Evolutionary conservation across 2,329 filamentous ascomycete species (phyloP).

Genomic region (Calonectria pauciramosa): DNA sequence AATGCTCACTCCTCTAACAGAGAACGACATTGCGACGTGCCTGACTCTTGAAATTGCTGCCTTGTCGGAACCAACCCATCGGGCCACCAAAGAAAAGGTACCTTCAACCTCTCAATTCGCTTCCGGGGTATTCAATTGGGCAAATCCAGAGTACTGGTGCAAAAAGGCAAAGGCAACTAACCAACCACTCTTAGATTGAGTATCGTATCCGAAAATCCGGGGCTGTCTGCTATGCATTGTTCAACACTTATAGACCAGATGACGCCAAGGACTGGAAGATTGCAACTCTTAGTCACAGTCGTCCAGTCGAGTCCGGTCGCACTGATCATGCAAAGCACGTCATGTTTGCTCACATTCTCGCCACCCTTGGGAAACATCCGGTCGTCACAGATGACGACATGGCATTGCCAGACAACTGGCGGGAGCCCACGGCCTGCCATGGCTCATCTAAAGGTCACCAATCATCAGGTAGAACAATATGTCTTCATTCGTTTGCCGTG

Average conservation of each 20-base stretch:
- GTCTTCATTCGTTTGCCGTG: constrained; percentile 86
- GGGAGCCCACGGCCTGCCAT: constrained; percentile 57
- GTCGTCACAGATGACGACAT: constrained; percentile 83
- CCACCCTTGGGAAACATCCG: constrained; percentile 75
- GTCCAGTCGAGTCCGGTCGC: constrained; percentile 68
- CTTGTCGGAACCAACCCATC: constrained; percentile 63
- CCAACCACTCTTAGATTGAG: constrained; percentile 44
- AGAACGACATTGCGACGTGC: constrained; percentile 73
- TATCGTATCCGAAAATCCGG: constrained; percentile 49
- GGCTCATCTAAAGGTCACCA: constrained; percentile 75
- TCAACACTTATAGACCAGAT: constrained; percentile 72
- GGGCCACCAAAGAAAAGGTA: constrained; percentile 69
- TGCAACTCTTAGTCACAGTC: constrained; percentile 63
- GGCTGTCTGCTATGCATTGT: constrained; percentile 84
- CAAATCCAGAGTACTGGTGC: too few species aligned
- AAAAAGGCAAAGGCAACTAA: background rate
- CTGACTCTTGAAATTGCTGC: constrained; percentile 68
- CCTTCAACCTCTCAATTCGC: constrained; percentile 31
- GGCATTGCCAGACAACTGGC: constrained; percentile 79
- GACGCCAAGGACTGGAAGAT: constrained; percentile 62
- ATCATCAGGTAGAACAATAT: constrained; percentile 80
- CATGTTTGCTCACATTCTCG: constrained; percentile 83
- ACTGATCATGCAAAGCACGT: constrained; percentile 58
- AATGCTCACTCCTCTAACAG: constrained; percentile 76
- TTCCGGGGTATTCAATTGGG: background rate